Evolutionary conservation across 768 basidiomycete genomes (phyloP).

Genomic region (Amanita exitialis): DNA sequence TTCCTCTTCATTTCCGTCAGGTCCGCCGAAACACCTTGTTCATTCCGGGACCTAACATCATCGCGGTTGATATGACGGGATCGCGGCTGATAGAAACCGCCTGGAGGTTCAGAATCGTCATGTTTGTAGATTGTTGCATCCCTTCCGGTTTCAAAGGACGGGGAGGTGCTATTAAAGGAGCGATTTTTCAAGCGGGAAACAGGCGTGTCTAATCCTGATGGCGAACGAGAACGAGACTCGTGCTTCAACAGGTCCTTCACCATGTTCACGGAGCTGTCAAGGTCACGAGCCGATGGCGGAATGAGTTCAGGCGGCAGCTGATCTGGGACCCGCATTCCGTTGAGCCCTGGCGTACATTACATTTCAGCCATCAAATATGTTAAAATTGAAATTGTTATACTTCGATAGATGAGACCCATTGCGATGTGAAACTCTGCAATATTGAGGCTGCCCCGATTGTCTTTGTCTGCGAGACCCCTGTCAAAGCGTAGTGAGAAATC

Average conservation of each 20-base stretch:
- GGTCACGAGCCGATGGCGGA: constrained; percentile 85
- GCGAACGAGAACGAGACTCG: constrained; percentile 69
- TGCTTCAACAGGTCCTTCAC: constrained; percentile 81
- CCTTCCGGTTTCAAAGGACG: constrained; percentile 46
- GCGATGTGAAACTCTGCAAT: constrained; percentile 96
- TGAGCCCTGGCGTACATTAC: constrained; percentile 49
- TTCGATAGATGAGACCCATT: constrained; percentile 95
- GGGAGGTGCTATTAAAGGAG: constrained; percentile 51
- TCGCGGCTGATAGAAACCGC: constrained; percentile 69
- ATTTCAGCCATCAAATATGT: not conserved
- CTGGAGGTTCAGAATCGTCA: constrained; percentile 45
- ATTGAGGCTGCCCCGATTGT: constrained; percentile 93
- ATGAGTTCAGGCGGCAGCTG: constrained; percentile 81
- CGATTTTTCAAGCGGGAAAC: constrained; percentile 58
- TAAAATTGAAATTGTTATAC: constrained; percentile 37
- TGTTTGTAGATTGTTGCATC: constrained; percentile 95
- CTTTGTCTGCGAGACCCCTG: constrained; percentile 88
- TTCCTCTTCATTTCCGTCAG: constrained; percentile 81
- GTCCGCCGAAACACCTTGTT: constrained; percentile 56
- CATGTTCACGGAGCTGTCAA: constrained; percentile 83
- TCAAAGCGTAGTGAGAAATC: not conserved
- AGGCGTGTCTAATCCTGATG: constrained; percentile 38
- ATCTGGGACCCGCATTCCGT: constrained; percentile 86
- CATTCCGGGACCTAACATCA: constrained; percentile 63
- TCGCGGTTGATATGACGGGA: constrained; percentile 81